Conservation (phyloP, 345 rosid species). For the Camelina hispida region DNA sequence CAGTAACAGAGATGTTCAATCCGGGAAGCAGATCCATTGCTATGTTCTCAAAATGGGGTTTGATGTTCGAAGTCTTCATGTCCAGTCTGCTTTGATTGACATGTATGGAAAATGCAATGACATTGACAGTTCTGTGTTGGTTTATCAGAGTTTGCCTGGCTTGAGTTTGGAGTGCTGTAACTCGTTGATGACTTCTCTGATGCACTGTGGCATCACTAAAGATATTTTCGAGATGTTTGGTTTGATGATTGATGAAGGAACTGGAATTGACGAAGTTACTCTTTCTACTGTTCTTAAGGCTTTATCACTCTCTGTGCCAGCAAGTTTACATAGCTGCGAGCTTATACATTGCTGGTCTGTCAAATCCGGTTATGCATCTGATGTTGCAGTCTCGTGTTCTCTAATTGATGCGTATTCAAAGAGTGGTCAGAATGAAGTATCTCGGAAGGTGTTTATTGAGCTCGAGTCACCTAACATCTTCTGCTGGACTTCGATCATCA, state of each 20-base stretch:
- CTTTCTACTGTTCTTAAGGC: conserved; percentile 70
- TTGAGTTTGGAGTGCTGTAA: conserved; percentile 63
- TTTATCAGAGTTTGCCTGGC: conserved; percentile 49
- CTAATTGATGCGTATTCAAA: conserved; percentile 72
- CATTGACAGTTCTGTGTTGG: conserved; percentile 56
- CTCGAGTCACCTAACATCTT: conserved; percentile 62
- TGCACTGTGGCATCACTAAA: conserved; percentile 57
- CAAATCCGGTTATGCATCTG: conserved; percentile 60
- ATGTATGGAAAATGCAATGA: conserved; percentile 84
- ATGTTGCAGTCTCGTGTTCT: conserved; percentile 73
- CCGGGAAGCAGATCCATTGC: conserved; percentile 76
- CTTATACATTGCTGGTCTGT: conserved; percentile 66
- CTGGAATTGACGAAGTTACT: conserved; percentile 70
- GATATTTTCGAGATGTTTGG: conserved; percentile 74
- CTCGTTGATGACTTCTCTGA: conserved; percentile 69
- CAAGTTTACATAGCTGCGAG: conserved; percentile 49
- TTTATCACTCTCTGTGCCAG: conserved; percentile 51
- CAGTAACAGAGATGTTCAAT: conserved; percentile 45
- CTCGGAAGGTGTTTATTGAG: conserved; percentile 54
- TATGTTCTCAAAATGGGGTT: conserved; percentile 66
- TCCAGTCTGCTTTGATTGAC: conserved; percentile 71
- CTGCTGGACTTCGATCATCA: conserved; percentile 74
- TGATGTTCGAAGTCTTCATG: conserved; percentile 48
- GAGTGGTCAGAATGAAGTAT: conserved; percentile 62
- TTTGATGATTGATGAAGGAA: conserved; percentile 75